Conservation (phyloP, 108 stramenopile species). For the Cyclotella atomus region DNA sequence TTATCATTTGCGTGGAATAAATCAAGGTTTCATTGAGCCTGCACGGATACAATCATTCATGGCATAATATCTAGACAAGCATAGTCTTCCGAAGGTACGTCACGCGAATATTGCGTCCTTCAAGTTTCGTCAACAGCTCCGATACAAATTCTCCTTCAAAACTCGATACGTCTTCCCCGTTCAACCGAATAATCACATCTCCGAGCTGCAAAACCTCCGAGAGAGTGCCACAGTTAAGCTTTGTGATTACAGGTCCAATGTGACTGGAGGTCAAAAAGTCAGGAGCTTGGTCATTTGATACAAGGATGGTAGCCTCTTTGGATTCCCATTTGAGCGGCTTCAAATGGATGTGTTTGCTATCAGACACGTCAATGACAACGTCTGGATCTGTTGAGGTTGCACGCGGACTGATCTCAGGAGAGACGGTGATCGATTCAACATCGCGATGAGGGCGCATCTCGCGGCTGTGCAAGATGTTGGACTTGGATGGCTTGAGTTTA, state of each 20-base stretch:
- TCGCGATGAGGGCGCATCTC: not conserved
- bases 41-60: no score
- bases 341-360: not conserved
- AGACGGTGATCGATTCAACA: no score
- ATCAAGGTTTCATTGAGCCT: no score
- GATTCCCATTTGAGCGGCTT: constrained; percentile 21
- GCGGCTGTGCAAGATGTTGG: not conserved
- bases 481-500: no score
- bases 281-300: not conserved
- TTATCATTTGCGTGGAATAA: no score
- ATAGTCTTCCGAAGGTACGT: constrained; percentile 28
- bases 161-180: constrained; percentile 30
- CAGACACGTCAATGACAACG: not conserved
- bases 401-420: no score
- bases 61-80: not conserved
- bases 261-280: constrained; percentile 19
- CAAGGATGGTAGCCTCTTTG: not conserved
- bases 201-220: constrained; percentile 10
- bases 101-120: constrained; percentile 14
- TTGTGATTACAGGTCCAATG: constrained; percentile 12
- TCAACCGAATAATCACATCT: constrained; percentile 30
- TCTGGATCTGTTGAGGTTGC: no score
- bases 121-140: constrained; percentile 8
- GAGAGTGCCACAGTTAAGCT: not conserved
- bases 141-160: constrained; percentile 7